phyloP scores from a whole-genome alignment of 2,329 filamentous ascomycete genomes.

The Coleophoma cylindrospora region DNA sequence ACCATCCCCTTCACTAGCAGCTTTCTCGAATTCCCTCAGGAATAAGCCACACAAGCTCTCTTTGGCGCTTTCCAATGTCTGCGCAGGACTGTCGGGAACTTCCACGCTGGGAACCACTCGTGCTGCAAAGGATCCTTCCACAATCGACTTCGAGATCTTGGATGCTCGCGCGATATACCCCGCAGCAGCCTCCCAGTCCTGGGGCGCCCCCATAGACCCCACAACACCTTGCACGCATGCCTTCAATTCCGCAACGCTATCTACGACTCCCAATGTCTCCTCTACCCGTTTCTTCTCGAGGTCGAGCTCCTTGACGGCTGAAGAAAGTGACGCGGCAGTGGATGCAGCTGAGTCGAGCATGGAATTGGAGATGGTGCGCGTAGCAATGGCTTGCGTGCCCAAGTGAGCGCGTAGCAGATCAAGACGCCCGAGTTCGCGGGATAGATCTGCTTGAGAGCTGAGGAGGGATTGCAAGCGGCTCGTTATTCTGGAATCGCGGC shows the following conservation, averaged over 20 bases:
- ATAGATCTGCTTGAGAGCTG: conserved; percentile 79
- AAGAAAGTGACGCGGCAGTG: conserved; percentile 80
- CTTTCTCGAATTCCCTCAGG: conserved; percentile 90
- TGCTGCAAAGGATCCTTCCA: conserved; percentile 80
- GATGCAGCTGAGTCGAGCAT: conserved; percentile 85
- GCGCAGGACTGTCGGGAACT: conserved; percentile 83
- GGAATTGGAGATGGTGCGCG: conserved; percentile 77
- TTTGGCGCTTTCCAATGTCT: conserved; percentile 81
- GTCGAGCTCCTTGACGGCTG: conserved; percentile 82
- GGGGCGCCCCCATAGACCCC: conserved; percentile 93
- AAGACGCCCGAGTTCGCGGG: conserved; percentile 78
- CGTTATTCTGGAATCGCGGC: conserved; percentile 70
- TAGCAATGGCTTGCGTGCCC: conserved; percentile 79
- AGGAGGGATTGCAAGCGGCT: conserved; percentile 71
- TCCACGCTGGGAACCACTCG: conserved; percentile 93
- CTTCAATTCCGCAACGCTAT: conserved; percentile 95
- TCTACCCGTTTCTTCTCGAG: conserved; percentile 88
- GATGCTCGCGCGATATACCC: conserved; percentile 81
- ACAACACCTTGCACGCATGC: conserved; percentile 92
- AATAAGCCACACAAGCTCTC: conserved; percentile 90
- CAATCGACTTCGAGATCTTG: conserved; percentile 73
- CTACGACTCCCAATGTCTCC: conserved; percentile 84
- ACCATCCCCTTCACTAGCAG: conserved; percentile 80
- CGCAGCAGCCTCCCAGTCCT: conserved; percentile 97
- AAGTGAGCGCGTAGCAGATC: conserved; percentile 86